Evolutionary conservation across 164 flowering plant species (phyloP), one percentile per base, ranked within the genome.

Genomic region (Annona squamosa): DNA sequence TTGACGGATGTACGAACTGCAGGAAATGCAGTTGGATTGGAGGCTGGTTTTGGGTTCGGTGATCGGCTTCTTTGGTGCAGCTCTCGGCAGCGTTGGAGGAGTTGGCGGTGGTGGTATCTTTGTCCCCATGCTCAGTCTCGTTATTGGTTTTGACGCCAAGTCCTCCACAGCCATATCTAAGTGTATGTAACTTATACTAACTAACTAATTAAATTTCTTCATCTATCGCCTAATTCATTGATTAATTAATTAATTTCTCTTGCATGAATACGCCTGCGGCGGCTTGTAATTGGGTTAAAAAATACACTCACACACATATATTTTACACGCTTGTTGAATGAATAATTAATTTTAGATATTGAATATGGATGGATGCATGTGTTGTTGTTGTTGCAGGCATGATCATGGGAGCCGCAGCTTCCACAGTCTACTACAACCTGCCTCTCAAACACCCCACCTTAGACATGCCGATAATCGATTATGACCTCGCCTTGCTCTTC

Each of bases 21-120:
- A 87, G 90, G 81, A 81, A 3, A 70, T 87, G 81, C 59, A 78
- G 73, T 79, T 84, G 66, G 87, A 84, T 17, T 86, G 87, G 90
- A 84, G 74, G 72, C 64, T 84, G 56, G 84, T 85, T 63, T 70
- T 87, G 52, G 89, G 87, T 6, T 52, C 83, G 1, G 70, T 82
- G 65, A 81, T 87, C 9, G 86, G 87, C 45, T 86, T 87, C 82
- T 73, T 83, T 52, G 91, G 89, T 5, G 85, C 91, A 2, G 87
- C 87, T 3, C 71, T 86, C 6, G 89, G 91, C 47, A 87, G 86
- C 59, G 81, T 85, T 65, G 89, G 91, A 73, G 91, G 89, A 0
- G 89, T 87, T 37, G 91, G 91, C 10, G 90, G 88, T n/a, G 89
- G 87, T 46, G 89, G 89, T 26, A 86, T 87, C 61, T 87, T 86